A percentile compares a stretch with the other conserved stretches of the same genome.
These are phyloP conservation scores for Mycena polygramma DNA, from an alignment of 768 basidiomycete genomes.

Conservation along the genomic window DNA sequence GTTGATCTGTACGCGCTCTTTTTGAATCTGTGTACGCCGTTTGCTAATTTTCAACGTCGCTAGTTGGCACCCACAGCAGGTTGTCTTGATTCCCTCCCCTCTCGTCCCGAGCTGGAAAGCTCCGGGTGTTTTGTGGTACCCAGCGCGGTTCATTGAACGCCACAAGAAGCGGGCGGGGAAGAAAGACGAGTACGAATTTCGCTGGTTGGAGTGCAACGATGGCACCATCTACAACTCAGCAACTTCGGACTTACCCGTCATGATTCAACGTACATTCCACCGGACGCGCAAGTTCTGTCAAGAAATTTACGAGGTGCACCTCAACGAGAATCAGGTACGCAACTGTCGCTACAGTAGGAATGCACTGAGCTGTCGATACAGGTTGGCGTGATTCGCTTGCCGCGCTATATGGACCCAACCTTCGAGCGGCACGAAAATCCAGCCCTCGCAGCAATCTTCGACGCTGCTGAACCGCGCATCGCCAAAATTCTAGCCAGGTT, in stretches of 20 bases:
- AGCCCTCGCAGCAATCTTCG: not conserved
- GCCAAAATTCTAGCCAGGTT: not conserved
- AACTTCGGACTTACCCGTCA: not conserved
- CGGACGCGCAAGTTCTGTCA: not conserved
- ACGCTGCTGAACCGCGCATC: not conserved
- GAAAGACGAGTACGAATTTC: conserved; percentile 6
- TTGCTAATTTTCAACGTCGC: not conserved
- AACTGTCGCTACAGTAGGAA: not conserved
- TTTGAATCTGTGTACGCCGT: too few species aligned
- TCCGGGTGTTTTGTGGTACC: not conserved
- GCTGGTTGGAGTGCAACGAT: conserved; percentile 10
- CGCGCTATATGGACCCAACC: not conserved
- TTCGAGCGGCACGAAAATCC: not conserved
- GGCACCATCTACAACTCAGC: not conserved
- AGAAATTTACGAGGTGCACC: not conserved
- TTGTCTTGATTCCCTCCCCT: not conserved
- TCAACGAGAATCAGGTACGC: not conserved
- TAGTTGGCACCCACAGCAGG: not conserved
- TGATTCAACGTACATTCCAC: not conserved
- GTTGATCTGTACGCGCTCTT: too few species aligned
- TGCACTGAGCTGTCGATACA: not conserved
- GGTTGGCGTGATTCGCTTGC: conserved; percentile 12
- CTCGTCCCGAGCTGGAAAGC: not conserved
- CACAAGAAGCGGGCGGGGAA: not conserved
- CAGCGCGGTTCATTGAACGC: conserved; percentile 5